Evolutionary conservation across 164 flowering plant genomes (phyloP), one percentile per base, ranked within the genome.

Genomic region (Kalanchoe fedtschenkoi): DNA sequence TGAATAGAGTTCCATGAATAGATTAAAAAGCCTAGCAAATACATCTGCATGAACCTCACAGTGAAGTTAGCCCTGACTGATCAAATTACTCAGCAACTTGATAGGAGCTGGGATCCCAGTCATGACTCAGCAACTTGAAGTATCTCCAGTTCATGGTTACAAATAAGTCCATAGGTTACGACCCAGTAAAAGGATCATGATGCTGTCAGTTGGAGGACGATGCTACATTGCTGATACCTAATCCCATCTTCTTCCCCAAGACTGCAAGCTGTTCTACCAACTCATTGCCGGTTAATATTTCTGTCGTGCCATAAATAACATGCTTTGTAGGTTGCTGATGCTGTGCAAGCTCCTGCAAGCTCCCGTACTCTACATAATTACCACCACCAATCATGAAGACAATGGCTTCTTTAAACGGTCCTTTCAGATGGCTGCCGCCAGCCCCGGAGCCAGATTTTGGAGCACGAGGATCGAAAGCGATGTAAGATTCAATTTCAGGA

Each of bases 371-470:
- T 62, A 93, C 76, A 62, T 90, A 93, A 71, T 93, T 93, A 51
- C 99, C 99, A 64, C 99, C 97, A 54, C 99, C 99, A 58, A 93
- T 88, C 97, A 93, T 88, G 78, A 93, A 93, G 0, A 90, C 99
- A 41, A 92, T 88, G 44, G 93, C 96, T 70, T 92, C 98, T 69
- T 89, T 89, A 65, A 88, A 89, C 22, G 98, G 87, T 58, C 98
- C 97, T 72, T 78, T 89, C 73, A 85, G 61, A 71, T 82, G 93
- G 75, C 73, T 80, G 56, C 84, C 70, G 58, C 82, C 65, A 1
- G 70, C 54, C 34, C 83, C 90, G 15, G 87, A 70, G 66, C 80
- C 69, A 21, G 96, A 83, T 70, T 81, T 92, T 0, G 96, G 95
- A 51, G 90, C 87, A 28, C 98, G 96, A 56, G 98, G 96, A 78